Conservation (phyloP, 2,329 filamentous ascomycete genomes). For the Fusarium sp. region DNA sequence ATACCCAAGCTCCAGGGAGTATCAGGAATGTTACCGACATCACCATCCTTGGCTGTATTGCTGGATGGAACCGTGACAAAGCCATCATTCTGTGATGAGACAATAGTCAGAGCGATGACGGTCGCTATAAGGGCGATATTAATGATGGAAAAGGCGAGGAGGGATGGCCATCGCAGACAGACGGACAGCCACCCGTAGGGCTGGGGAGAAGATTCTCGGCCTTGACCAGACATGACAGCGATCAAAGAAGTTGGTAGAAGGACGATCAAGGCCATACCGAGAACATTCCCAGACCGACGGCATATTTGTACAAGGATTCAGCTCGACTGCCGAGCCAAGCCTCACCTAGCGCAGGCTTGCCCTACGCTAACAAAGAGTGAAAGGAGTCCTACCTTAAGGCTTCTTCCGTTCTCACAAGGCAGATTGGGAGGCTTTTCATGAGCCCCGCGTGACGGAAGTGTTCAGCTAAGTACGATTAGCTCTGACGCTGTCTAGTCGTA, state of each 20-base stretch:
- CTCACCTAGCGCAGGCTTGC: not conserved
- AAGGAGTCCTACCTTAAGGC: not conserved
- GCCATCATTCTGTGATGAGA: conserved; percentile 13
- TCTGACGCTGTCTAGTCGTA: not conserved
- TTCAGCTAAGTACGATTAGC: not conserved
- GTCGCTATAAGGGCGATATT: conserved; percentile 12
- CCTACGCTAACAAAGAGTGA: not conserved
- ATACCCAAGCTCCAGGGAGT: conserved; percentile 19
- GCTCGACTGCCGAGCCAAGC: not conserved
- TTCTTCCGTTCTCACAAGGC: not conserved
- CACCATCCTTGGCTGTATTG: not conserved
- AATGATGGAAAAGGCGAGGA: conserved; percentile 9
- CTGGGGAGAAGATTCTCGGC: not conserved
- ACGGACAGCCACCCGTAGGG: conserved; percentile 23
- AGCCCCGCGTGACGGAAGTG: not conserved
- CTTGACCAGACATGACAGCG: conserved; percentile 1
- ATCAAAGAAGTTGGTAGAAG: not conserved
- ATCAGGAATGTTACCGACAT: not conserved
- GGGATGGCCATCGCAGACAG: conserved; percentile 20
- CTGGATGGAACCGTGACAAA: conserved; percentile 13
- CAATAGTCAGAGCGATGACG: conserved; percentile 10
- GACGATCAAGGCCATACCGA: not conserved
- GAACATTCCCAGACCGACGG: not conserved
- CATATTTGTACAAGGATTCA: not conserved
- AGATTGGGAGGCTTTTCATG: not conserved